Percentiles rank a stretch among this genome's conserved stretches.
phyloP scores from a whole-genome alignment of 108 stramenopile genomes.

The Cyclotella atomus region DNA sequence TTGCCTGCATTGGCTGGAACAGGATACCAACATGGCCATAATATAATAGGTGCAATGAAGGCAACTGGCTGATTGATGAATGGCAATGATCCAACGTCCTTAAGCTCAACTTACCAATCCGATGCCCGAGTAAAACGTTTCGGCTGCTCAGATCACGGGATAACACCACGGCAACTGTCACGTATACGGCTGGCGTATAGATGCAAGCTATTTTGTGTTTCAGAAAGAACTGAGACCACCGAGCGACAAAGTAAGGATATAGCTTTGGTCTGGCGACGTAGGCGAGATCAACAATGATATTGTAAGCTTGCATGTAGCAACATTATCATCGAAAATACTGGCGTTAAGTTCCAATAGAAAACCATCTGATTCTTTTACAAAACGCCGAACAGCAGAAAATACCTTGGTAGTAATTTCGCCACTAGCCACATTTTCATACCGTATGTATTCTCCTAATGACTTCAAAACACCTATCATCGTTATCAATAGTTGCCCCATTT shows the following conservation, averaged over 20 bases:
- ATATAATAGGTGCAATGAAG: neutral
- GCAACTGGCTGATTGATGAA: neutral
- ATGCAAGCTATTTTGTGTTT: neutral
- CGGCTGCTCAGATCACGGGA: neutral
- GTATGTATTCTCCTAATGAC: slow-evolving; percentile 39
- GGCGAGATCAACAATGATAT: slow-evolving; percentile 2
- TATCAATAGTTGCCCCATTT: neutral
- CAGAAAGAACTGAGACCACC: slow-evolving; percentile 23
- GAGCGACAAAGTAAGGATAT: slow-evolving; percentile 10
- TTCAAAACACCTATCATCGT: slow-evolving; percentile 13
- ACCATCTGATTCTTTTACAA: slow-evolving; percentile 4
- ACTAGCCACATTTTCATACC: neutral
- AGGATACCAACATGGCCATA: neutral
- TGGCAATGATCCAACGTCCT: neutral
- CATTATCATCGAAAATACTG: neutral
- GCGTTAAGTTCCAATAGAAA: slow-evolving; percentile 16
- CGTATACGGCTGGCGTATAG: neutral
- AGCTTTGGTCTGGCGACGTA: slow-evolving; percentile 17
- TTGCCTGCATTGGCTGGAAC: neutral
- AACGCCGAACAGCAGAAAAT: neutral
- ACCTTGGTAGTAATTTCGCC: neutral
- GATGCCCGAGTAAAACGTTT: neutral
- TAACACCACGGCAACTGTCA: neutral
- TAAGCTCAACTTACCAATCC: neutral
- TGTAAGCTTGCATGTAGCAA: slow-evolving; percentile 19